These are phyloP conservation scores for Cajanus cajan DNA, from an alignment of 306 rosid species.

Conservation along the genomic window DNA sequence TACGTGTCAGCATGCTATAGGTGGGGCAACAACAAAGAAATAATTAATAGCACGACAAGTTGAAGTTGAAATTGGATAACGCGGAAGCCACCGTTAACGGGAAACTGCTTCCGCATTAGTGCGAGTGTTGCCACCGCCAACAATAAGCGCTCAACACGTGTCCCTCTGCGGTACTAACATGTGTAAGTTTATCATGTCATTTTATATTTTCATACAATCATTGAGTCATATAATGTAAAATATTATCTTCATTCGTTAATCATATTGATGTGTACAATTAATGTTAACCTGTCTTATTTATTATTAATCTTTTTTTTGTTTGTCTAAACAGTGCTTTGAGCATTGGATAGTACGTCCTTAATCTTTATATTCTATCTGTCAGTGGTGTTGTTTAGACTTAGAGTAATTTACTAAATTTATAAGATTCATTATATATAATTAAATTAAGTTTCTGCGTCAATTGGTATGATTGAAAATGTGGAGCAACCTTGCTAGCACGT, in stretches of 20 bases:
- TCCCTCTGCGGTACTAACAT: background rate
- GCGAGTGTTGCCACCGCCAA: background rate
- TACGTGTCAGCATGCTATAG: background rate
- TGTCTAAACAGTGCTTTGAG: no score
- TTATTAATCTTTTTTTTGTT: no score
- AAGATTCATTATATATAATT: background rate
- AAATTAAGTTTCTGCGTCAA: background rate
- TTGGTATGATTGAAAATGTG: background rate
- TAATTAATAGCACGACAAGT: background rate
- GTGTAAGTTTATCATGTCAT: background rate
- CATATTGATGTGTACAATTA: no score
- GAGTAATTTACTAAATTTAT: background rate
- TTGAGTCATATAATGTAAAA: no score
- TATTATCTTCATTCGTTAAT: no score
- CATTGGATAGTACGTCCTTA: no score
- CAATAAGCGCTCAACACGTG: background rate
- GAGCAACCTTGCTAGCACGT: background rate
- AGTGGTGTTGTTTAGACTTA: background rate
- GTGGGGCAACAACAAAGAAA: background rate
- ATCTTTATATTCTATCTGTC: background rate
- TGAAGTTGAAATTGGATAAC: background rate
- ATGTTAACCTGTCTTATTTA: background rate
- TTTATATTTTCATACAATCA: background rate
- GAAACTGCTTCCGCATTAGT: conserved; percentile 9
- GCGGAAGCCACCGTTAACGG: background rate